Percentiles rank a stretch among this genome's conserved stretches.
These are phyloP conservation scores for Chlamydomonas sp. DNA, from an alignment of 139 green algal species.

Conservation along the genomic window DNA sequence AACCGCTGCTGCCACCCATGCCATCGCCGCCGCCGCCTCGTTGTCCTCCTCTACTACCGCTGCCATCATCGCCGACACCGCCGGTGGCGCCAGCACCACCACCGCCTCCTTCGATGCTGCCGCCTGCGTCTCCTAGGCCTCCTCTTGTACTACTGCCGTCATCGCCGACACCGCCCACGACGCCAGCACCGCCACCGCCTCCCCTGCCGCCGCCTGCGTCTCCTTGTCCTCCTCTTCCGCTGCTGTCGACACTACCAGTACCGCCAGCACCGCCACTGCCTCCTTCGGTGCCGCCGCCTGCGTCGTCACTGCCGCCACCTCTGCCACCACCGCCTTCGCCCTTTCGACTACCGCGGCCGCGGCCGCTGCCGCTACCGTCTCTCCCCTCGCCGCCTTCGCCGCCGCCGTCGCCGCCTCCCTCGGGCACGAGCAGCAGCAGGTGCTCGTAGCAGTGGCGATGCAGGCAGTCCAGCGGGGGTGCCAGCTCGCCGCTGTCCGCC, in stretches of 20 bases:
- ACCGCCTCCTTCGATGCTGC: constrained; percentile 1
- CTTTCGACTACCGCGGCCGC: neutral
- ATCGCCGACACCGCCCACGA: neutral
- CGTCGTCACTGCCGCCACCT: neutral
- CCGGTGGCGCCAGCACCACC: neutral
- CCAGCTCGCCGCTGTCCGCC: constrained; percentile 21
- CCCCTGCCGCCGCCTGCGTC: neutral
- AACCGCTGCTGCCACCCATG: no score
- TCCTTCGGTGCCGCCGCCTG: constrained; percentile 2
- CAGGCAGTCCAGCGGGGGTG: constrained; percentile 34
- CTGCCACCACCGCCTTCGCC: constrained; percentile 3
- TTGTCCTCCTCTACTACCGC: neutral
- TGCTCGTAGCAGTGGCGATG: constrained; percentile 67
- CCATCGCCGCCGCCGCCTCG: neutral
- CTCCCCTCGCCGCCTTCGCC: neutral
- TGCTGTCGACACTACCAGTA: no score
- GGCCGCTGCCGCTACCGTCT: neutral
- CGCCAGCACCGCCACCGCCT: neutral
- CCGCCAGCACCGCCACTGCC: no score
- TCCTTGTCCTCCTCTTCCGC: neutral
- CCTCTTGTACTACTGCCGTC: neutral
- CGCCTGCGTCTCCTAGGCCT: neutral
- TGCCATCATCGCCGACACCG: neutral
- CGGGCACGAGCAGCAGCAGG: constrained; percentile 40
- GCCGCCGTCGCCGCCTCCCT: neutral